Base-by-base conservation (phyloP, 2,329 filamentous ascomycete genomes). In the Aspergillus arachidicola region DNA sequence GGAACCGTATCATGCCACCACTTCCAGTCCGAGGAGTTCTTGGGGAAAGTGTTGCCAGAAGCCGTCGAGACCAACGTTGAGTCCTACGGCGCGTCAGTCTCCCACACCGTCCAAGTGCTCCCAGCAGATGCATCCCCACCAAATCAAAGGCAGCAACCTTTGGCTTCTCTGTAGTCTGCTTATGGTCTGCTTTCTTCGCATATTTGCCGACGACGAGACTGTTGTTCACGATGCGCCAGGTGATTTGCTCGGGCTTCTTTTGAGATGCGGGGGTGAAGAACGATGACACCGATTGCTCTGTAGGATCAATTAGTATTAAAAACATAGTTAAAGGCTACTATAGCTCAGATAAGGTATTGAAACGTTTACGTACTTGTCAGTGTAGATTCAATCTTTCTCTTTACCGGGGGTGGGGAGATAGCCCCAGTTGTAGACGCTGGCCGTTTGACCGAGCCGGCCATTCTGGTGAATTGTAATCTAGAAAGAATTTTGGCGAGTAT, bases 191-290 rank as follows among this genome's bases (percentile, higher is more conserved):
- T 11, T 68, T 79, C 0, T 85, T 84, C 56, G 83, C 77, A 73
- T 92, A 94, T 64, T 86, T 88, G n/a, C 89, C 93, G 28, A 95
- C 85, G 6, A 98, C 84, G 26, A 97, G 82, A 4, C 90, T 90
- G 74, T 82, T 89, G 75, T 86, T 90, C 79, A 82, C 83, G 76
- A 84, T 75, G 10, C 83, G 78, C 92, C 95, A 98, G 11, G 79
- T 81, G 57, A 91, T 87, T 62, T 86, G 87, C 57, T 94, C 89
- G 16, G 92, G 91, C 36, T 90, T 88, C 75, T 96, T 97, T 76
- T 97, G 87, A 0, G 93, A 97, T 0, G 85, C 75, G 0, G 94
- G 94, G 0, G 89, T 96, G 79, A 98, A 98, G 82, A 98, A 98
- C 59, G 86, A 92, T 23, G 91, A 86, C 1, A 96, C 87, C 1